Evolutionary conservation across 495 filamentous ascomycete genomes (phyloP), one percentile per base, ranked within the genome.

Genomic region (Lasiosphaeris hirsuta): DNA sequence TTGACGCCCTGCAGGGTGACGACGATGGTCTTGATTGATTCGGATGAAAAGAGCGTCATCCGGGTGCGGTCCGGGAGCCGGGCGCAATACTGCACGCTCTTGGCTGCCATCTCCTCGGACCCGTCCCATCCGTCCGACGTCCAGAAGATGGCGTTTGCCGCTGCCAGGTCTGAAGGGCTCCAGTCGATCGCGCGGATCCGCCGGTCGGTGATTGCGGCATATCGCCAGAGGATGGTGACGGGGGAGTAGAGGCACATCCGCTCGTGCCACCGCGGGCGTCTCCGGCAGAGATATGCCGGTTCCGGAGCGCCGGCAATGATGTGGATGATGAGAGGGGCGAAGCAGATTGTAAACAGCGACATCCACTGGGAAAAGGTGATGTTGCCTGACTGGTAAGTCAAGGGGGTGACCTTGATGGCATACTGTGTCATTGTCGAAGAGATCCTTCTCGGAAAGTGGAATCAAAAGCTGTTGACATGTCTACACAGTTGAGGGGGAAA

Each of bases 141-240:
- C 70, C 66, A 73, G 43, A 73, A 69, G 3, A 64, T 49, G 30
- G 63, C 64, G 45, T 72, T 71, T 1, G 61, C 61, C 1, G 66
- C 64, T 0, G 68, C 64, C 56, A 71, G 57, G 11, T 62, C 58
- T 6, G 34, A 34, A 0, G 19, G 17, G 49, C 61, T 59, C 68
- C 68, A 70, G 2, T 36, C 3, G 23, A 39, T 52, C 6, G 70
- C 66, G 14, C 70, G 56, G 30, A 72, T 53, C 10, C 68, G 66
- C 10, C 68, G 50, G 56, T 69, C 66, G 4, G 63, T 42, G 42
- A 70, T 69, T 9, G 65, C 65, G 30, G 64, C 60, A 56, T 72
- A 74, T 7, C 72, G 64, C 66, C 66, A 74, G 10, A 72, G 18
- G 10, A 72, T 71, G 7, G 70, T 63, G 8, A 64, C 66, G 7